Conservation (phyloP, 345 rosid species). For the Pistacia vera region DNA sequence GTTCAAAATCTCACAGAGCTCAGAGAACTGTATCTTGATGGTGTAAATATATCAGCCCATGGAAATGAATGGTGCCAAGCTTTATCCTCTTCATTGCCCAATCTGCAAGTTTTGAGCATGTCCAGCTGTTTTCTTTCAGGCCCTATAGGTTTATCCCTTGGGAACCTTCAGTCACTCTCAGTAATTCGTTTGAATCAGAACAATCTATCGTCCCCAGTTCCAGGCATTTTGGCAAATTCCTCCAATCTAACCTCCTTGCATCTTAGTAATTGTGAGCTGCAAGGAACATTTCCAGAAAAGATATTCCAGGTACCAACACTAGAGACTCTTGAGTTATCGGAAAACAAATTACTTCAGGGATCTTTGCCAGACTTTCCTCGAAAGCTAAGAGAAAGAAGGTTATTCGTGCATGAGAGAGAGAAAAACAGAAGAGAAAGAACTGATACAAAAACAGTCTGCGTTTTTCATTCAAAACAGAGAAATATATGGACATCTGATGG, state of each 20-base stretch:
- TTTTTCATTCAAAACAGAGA: too few species aligned
- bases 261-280: conserved; percentile 17
- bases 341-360: conserved; percentile 27
- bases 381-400: too few species aligned
- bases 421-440: too few species aligned
- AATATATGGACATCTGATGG: too few species aligned
- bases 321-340: conserved; percentile 30
- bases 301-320: conserved; percentile 29
- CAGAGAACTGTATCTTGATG: conserved; percentile 30
- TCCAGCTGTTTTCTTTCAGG: conserved; percentile 30
- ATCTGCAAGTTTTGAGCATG: conserved; percentile 35
- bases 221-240: conserved; percentile 29
- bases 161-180: conserved; percentile 14
- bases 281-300: conserved; percentile 32
- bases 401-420: too few species aligned
- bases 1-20: conserved; percentile 18
- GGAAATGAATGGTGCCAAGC: conserved; percentile 38
- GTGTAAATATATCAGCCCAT: conserved; percentile 20
- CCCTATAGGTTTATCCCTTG: conserved; percentile 23
- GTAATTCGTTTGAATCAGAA: conserved; percentile 23
- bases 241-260: conserved; percentile 13
- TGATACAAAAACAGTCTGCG: too few species aligned
- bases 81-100: conserved; percentile 19
- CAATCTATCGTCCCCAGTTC: conserved; percentile 28
- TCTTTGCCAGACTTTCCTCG: conserved; percentile 8